Evolutionary conservation across 2,329 filamentous ascomycete species (phyloP).

Genomic region (Huntiella bhutanensis): DNA sequence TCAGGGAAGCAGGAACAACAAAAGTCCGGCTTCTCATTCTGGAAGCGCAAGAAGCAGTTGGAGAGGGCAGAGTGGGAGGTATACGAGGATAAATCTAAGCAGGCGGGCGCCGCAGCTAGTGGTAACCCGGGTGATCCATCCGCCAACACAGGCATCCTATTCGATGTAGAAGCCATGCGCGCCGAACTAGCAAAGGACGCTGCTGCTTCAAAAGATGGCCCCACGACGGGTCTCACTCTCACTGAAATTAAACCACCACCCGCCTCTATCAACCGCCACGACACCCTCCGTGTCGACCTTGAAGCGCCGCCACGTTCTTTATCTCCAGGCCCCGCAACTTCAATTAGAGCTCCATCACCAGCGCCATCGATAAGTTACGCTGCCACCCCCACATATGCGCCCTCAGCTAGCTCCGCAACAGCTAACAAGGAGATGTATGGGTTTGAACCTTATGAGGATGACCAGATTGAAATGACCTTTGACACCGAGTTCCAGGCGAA

Average conservation of each 20-base stretch:
- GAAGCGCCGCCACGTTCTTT: neutral
- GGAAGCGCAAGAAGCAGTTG: slow-evolving; percentile 61
- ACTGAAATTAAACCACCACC: slow-evolving; percentile 9
- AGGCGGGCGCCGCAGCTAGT: slow-evolving; percentile 18
- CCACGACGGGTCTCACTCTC: neutral
- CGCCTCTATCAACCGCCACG: slow-evolving; percentile 5
- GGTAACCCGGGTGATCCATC: slow-evolving; percentile 25
- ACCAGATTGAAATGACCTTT: slow-evolving; percentile 51
- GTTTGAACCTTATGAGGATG: slow-evolving; percentile 18
- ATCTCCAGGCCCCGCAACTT: slow-evolving; percentile 5
- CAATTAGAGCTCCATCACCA: slow-evolving; percentile 3
- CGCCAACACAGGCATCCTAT: slow-evolving; percentile 49
- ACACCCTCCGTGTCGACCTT: slow-evolving; percentile 4
- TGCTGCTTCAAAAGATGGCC: slow-evolving; percentile 45
- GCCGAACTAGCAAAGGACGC: slow-evolving; percentile 66
- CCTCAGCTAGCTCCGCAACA: slow-evolving; percentile 2
- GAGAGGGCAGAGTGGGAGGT: slow-evolving; percentile 87
- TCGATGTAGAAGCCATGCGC: slow-evolving; percentile 87
- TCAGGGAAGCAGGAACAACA: slow-evolving; percentile 43
- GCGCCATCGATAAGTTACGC: slow-evolving; percentile 7
- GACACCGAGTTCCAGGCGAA: slow-evolving; percentile 39
- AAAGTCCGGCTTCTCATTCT: slow-evolving; percentile 48
- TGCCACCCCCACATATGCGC: neutral
- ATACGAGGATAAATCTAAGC: slow-evolving; percentile 50
- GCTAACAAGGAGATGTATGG: slow-evolving; percentile 6